Evolutionary conservation across 805 yeast species (phyloP), one percentile per base, ranked within the genome.

Genomic region (Komagataella ulmi): DNA sequence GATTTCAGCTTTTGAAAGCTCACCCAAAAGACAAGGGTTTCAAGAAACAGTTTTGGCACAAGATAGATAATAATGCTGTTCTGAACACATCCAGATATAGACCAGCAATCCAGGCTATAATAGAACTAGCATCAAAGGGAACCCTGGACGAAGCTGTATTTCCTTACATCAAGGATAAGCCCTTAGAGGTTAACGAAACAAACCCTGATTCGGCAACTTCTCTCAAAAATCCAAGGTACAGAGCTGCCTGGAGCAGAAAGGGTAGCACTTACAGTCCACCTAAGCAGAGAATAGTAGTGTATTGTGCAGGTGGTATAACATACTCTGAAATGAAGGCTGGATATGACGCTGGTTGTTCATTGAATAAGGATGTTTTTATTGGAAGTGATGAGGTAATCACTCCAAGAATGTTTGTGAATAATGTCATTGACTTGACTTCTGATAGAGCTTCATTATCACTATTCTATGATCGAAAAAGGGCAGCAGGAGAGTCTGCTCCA

Each of bases 301-400:
- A 81, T 61, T 76, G 88, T 24, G 84, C 95, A 1, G 99, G 99
- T 19, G 99, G 98, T 7, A 66, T 86, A 18, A 88, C 98, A 0
- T 79, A 83, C 57, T 77, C 90, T 2, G 99, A 93, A 65, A 69
- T 85, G 24, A 76, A 91, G 55, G 75, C 87, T 10, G 81, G 83
- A 3, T 83, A 86, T 58, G 91, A 87, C 55, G 72, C 88, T 48
- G 76, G 88, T 7, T 65, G 69, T 17, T 64, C 74, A 47, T 72
- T 79, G 53, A 79, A 84, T 59, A 83, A 80, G 61, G 96, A 88
- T 54, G 76, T 93, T 17, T 79, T 83, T 54, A 68, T 91, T 53
- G 98, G 98, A 0, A 80, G 90, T 12, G 95, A 86, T 62, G 80
- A 83, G 51, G 65, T 88, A 1, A 67, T 87, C 54, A 79, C 80